Base-by-base conservation (phyloP, 1,284 basidiomycete species). In the Ustilago nuda region DNA sequence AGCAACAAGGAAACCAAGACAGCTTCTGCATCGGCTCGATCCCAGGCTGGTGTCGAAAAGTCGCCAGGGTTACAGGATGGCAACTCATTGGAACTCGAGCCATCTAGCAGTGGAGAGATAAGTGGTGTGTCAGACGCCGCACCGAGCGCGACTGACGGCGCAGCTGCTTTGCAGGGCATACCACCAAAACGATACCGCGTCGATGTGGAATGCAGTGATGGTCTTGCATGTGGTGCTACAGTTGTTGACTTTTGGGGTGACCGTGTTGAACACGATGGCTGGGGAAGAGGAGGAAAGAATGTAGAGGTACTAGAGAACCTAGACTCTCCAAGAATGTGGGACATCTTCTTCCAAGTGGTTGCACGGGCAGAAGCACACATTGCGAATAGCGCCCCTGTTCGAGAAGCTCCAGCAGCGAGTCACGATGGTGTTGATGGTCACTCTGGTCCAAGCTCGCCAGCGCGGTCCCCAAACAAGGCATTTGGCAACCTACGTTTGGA, bases 191-290 rank as follows among this genome's bases (percentile, higher is more conserved):
- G 81, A 32, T 83, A 79, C 60, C 66, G 71, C 8, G 81, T 82
- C 8, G 65, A 77, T 30, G 76, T 83, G 0, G 81, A 83, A 43
- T 76, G 73, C 45, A 61, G 48, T 45, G 61, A 74, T 8, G 75
- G 76, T 23, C 70, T 76, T 1, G 73, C 76, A 3, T 66, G 69
- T 32, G 82, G 81, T 37, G 78, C 81, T 9, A 83, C 81, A 1
- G 77, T 83, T 7, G 81, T 83, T 33, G 82, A 82, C 65, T 82
- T 82, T 41, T 79, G 70, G 72, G 66, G 66, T 19, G 71, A 75
- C 50, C 58, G 66, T 17, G 67, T 70, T 4, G 65, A 76, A 39
- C 66, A 78, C 27, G 62, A 79, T 5, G 74, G 74, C 13, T 83
- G 82, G 82, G 66, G 72, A 4, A 64, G 61, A 17, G 80, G 81